A percentile compares a stretch with the other conserved stretches of the same genome.
Evolutionary conservation across 345 rosid genomes (phyloP).

Genomic region (Populus euphratica): DNA sequence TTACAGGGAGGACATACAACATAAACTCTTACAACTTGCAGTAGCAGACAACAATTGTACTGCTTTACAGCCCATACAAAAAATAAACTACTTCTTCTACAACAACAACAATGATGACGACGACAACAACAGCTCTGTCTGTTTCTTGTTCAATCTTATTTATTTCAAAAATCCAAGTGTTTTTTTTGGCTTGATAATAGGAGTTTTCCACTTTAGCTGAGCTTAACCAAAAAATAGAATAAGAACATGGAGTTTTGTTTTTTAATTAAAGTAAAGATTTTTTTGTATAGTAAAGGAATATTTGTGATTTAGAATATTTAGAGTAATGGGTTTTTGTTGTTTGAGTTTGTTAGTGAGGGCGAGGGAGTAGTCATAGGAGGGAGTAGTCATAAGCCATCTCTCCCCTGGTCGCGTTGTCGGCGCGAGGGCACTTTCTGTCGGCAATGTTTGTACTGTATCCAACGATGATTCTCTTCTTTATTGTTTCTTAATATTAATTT

Average conservation of each 20-base stretch:
- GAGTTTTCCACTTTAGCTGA: too few species aligned
- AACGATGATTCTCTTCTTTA: slow-evolving; percentile 48
- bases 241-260: background rate
- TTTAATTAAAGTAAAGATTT: background rate
- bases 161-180: background rate
- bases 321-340: background rate
- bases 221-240: too few species aligned
- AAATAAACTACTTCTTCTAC: background rate
- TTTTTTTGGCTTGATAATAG: background rate
- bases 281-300: background rate
- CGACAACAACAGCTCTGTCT: background rate
- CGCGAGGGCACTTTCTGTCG: slow-evolving; percentile 84
- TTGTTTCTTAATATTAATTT: slow-evolving; percentile 29
- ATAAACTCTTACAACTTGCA: slow-evolving; percentile 45
- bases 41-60: slow-evolving; percentile 51
- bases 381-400: background rate
- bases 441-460: slow-evolving; percentile 81
- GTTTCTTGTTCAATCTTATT: background rate
- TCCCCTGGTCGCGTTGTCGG: slow-evolving; percentile 52
- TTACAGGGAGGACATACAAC: slow-evolving; percentile 21
- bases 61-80: slow-evolving; percentile 51
- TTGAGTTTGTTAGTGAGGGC: background rate
- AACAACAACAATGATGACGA: background rate
- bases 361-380: slow-evolving; percentile 2
- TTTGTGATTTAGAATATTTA: background rate